Evolutionary conservation across 129 eudicot genomes (phyloP), one percentile per base, ranked within the genome.

Genomic region (Flaveria brownii): DNA sequence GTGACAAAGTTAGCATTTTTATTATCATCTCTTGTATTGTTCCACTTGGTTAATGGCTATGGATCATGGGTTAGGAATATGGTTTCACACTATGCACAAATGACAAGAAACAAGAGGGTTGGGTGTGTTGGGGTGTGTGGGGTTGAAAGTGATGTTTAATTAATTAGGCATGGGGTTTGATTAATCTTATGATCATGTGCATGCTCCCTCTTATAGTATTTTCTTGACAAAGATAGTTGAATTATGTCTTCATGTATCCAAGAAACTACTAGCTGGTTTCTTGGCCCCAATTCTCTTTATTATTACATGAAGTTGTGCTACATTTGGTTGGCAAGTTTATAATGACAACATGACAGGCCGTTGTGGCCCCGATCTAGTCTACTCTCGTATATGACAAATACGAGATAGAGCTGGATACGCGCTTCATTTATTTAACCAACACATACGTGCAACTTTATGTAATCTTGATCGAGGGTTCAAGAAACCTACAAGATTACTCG

Each of bases 211-310:
- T 43, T 65, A 28, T 72, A 77, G 55, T 68, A 71, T 82, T 57
- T 66, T 67, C 72, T 65, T 82, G 82, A 72, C 69, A 77, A 72
- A 14, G 82, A 82, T 82, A 82, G 78, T 74, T 82, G 68, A 47
- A 74, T 77, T 12, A 66, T 54, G 81, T 54, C 56, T 82, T 80
- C 78, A 77, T 77, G 30, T 71, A 55, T 68, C 73, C 73, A 75
- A 81, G 62, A 81, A 72, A 68, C 42, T 64, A 74, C 76, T 72
- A 77, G 82, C 82, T 82, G 82, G 36, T 77, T 82, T 77, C 63
- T 77, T 66, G 76, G 60, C 70, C 82, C 71, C 79, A 82, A 68
- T 33, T 72, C 72, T 56, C 59, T 60, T 36, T 71, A 23, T 78
- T 80, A 65, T 74, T 78, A 52, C 77, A 62, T 77, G 80, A 57